Conservation (phyloP, 495 filamentous ascomycete genomes). For the Podospora conica region DNA sequence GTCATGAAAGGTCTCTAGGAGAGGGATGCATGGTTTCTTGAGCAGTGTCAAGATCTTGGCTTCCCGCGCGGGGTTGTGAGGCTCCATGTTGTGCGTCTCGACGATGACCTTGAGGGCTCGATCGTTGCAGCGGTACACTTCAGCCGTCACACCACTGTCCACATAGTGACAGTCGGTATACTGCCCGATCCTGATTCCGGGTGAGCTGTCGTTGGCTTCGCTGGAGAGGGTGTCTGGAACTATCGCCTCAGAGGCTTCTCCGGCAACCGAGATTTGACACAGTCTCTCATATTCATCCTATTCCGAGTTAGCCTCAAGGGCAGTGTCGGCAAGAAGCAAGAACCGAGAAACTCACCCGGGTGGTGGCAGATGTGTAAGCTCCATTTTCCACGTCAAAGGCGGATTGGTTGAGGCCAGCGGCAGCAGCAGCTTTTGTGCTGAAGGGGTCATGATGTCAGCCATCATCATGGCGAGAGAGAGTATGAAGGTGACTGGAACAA, state of each 20-base stretch:
- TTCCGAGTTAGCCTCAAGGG: conserved; percentile 3
- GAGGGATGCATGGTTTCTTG: conserved; percentile 47
- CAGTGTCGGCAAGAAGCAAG: conserved; percentile 10
- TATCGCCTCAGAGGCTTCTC: neutral
- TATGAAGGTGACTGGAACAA: neutral
- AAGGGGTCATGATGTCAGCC: conserved; percentile 6
- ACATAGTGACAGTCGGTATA: conserved; percentile 66
- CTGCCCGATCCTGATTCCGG: conserved; percentile 58
- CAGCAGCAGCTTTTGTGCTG: conserved; percentile 17
- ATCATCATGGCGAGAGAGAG: no score
- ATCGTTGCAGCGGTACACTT: conserved; percentile 57
- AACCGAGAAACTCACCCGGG: conserved; percentile 26
- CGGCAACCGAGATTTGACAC: neutral
- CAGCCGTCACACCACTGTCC: conserved; percentile 72
- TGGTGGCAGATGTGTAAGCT: conserved; percentile 37
- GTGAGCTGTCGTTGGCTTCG: neutral
- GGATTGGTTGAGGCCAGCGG: conserved; percentile 14
- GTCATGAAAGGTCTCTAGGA: conserved; percentile 64
- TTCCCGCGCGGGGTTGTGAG: conserved; percentile 76
- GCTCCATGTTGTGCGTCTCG: conserved; percentile 62
- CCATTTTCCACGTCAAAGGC: conserved; percentile 38
- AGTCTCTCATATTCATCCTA: conserved; percentile 44
- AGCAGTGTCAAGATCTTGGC: conserved; percentile 59
- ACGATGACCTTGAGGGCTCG: conserved; percentile 85
- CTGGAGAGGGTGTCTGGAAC: neutral